Percentiles rank a stretch among this genome's conserved stretches.
Evolutionary conservation across 1,284 basidiomycete species (phyloP).

Genomic region (Neonothopanus nambi): DNA sequence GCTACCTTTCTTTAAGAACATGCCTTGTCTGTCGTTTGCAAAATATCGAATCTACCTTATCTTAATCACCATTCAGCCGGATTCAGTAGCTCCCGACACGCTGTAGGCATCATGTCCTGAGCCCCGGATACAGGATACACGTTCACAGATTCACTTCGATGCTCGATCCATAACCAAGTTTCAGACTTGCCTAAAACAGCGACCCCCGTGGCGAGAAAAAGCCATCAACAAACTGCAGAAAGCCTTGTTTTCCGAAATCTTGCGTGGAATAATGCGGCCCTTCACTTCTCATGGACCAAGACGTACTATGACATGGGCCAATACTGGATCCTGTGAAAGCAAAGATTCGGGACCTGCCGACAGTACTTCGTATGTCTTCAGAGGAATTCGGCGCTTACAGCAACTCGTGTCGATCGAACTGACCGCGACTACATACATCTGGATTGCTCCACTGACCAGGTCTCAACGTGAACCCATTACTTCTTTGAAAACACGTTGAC

Average conservation of each 20-base stretch:
- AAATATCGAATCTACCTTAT: conserved; percentile 44
- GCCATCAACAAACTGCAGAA: conserved; percentile 5
- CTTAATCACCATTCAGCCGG: conserved; percentile 52
- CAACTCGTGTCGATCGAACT: conserved; percentile 69
- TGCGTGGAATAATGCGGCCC: conserved; percentile 30
- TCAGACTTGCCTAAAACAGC: conserved; percentile 57
- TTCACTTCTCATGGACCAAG: conserved; percentile 30
- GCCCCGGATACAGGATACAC: conserved; percentile 61
- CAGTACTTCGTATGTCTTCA: conserved; percentile 31
- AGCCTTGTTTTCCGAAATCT: conserved; percentile 10
- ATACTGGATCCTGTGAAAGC: conserved; percentile 20
- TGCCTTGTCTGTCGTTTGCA: neutral
- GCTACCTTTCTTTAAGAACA: neutral
- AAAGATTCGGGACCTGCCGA: conserved; percentile 27
- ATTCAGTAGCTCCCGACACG: conserved; percentile 58
- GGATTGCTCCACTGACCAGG: conserved; percentile 68
- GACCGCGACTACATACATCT: conserved; percentile 57
- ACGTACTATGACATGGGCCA: conserved; percentile 13
- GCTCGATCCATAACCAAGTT: conserved; percentile 47
- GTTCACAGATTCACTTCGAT: conserved; percentile 43
- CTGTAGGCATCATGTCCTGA: conserved; percentile 65
- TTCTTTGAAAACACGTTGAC: conserved; percentile 71
- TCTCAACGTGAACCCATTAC: conserved; percentile 55
- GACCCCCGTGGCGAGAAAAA: conserved; percentile 25
- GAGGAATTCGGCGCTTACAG: conserved; percentile 47